Conservation (phyloP, 257 asterid species). For the Prunella vulgaris region DNA sequence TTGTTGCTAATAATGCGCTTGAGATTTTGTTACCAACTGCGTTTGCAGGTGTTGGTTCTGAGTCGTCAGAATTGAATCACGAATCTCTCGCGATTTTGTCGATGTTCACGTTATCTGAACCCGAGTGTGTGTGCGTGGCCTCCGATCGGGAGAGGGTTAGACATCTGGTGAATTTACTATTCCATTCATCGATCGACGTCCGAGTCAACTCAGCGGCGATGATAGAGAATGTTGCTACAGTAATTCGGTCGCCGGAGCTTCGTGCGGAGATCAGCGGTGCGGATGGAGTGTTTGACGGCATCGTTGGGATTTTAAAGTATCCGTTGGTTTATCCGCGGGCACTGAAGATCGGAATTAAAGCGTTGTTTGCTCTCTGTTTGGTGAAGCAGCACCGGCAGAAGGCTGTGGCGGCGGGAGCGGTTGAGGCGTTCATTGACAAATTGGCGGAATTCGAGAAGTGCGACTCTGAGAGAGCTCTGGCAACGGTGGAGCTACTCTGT, state of each 20-base stretch:
- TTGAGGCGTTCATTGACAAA: slow-evolving; percentile 55
- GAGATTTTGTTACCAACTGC: slow-evolving; percentile 46
- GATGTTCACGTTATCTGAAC: slow-evolving; percentile 53
- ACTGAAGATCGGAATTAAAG: slow-evolving; percentile 69
- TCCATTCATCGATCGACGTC: slow-evolving; percentile 77
- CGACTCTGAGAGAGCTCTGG: slow-evolving; percentile 93
- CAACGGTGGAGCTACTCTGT: slow-evolving; percentile 91
- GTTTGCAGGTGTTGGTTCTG: slow-evolving; percentile 36
- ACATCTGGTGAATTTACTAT: slow-evolving; percentile 58
- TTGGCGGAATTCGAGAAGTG: slow-evolving; percentile 72
- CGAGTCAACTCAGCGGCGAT: slow-evolving; percentile 80
- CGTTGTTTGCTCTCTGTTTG: slow-evolving; percentile 77
- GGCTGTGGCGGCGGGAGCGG: slow-evolving; percentile 86
- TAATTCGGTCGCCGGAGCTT: slow-evolving; percentile 71
- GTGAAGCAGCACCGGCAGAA: slow-evolving; percentile 76
- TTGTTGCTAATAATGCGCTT: slow-evolving; percentile 44
- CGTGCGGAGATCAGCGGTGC: slow-evolving; percentile 57
- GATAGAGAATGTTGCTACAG: slow-evolving; percentile 62
- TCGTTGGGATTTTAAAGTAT: slow-evolving; percentile 58
- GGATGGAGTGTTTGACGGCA: slow-evolving; percentile 71
- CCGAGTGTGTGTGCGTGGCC: slow-evolving; percentile 61
- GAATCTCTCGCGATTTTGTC: slow-evolving; percentile 68
- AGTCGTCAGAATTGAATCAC: slow-evolving; percentile 52
- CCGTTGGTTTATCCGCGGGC: slow-evolving; percentile 63
- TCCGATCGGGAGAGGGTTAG: slow-evolving; percentile 49